Evolutionary conservation across 768 basidiomycete species (phyloP).

Genomic region (Heimioporus sp.): DNA sequence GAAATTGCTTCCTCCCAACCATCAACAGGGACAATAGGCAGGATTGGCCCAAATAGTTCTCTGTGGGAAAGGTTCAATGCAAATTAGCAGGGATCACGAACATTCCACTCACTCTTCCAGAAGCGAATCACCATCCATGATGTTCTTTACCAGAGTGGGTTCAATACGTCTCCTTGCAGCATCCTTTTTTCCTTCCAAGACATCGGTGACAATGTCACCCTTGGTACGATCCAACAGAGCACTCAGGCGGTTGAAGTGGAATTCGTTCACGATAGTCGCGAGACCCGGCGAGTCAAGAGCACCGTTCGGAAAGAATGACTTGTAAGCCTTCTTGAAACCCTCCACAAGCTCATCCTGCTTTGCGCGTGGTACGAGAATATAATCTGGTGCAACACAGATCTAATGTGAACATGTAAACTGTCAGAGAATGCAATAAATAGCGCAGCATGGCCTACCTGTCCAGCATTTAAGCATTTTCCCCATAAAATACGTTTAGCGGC

Average conservation of each 20-base stretch:
- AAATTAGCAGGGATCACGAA: no score
- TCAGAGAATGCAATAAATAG: no score
- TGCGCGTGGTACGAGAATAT: conserved; percentile 37
- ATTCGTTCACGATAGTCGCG: conserved; percentile 49
- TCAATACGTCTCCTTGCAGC: conserved; percentile 58
- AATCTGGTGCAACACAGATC: conserved; percentile 66
- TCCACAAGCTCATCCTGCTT: no score
- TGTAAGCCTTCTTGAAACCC: no score
- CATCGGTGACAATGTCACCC: conserved; percentile 64
- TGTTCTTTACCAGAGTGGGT: conserved; percentile 69
- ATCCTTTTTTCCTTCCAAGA: conserved; percentile 61
- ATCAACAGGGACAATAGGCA: conserved; percentile 74
- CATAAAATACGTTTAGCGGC: conserved; percentile 72
- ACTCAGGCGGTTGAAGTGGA: conserved; percentile 60
- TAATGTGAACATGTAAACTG: no score
- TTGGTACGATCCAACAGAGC: conserved; percentile 59
- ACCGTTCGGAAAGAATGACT: conserved; percentile 40
- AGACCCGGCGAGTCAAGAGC: conserved; percentile 43
- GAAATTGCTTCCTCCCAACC: conserved; percentile 67
- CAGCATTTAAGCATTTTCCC: conserved; percentile 76
- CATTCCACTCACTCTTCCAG: conserved; percentile 60
- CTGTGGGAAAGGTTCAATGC: conserved; percentile 31
- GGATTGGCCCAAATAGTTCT: conserved; percentile 82
- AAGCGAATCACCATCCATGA: conserved; percentile 60
- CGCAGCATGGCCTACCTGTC: conserved; percentile 38